phyloP scores from a whole-genome alignment of 768 basidiomycete species.

The Gautieria morchelliformis region DNA sequence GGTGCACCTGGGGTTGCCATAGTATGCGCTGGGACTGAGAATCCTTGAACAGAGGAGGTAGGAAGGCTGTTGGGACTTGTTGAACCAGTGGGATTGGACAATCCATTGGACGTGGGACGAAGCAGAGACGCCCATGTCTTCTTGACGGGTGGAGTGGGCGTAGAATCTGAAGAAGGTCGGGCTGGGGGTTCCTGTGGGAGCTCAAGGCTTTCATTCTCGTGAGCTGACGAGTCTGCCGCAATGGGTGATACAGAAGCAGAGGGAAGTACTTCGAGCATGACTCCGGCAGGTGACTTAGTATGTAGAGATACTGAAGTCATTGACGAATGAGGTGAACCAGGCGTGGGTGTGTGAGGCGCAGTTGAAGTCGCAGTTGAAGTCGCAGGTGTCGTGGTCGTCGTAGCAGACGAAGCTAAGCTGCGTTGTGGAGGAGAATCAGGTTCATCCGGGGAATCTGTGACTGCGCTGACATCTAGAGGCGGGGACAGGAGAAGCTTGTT shows the following conservation, averaged over 20 bases:
- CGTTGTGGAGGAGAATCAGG: constrained; percentile 38
- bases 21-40: constrained; percentile 48
- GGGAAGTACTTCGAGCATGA: constrained; percentile 10
- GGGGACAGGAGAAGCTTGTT: constrained; percentile 10
- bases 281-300: constrained; percentile 21
- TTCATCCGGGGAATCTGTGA: constrained; percentile 22
- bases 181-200: neutral
- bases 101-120: constrained; percentile 30
- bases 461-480: constrained; percentile 6
- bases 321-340: constrained; percentile 49
- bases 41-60: constrained; percentile 60
- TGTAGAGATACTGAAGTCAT: constrained; percentile 46
- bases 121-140: constrained; percentile 76
- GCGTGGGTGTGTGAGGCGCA: constrained; percentile 36
- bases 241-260: neutral
- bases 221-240: neutral
- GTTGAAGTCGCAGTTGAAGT: constrained; percentile 43
- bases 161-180: neutral
- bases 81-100: constrained; percentile 37
- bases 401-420: constrained; percentile 18
- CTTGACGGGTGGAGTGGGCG: constrained; percentile 25
- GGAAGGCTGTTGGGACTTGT: constrained; percentile 46
- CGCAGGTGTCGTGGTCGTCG: constrained; percentile 30
- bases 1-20: constrained; percentile 14
- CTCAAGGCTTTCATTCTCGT: neutral